Percentiles rank a stretch among this genome's conserved stretches.
These are phyloP conservation scores for Alternaria gaisen DNA, from an alignment of 2,329 filamentous ascomycete species.

Conservation along the genomic window DNA sequence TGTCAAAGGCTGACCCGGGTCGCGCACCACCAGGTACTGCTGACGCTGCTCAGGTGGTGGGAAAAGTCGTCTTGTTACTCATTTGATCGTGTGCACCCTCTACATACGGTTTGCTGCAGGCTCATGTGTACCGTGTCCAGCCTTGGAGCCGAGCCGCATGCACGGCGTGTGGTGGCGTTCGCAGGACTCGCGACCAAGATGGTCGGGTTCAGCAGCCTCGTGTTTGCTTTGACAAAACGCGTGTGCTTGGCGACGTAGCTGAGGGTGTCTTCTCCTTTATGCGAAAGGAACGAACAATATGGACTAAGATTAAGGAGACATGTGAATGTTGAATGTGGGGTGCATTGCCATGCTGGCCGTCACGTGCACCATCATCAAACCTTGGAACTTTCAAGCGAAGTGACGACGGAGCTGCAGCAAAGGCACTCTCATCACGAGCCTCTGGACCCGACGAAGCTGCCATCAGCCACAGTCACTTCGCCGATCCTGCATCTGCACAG, in stretches of 20 bases:
- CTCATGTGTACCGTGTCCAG: constrained; percentile 6
- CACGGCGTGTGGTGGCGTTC: constrained; percentile 7
- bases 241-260: constrained; percentile 13
- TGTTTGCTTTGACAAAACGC: constrained; percentile 10
- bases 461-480: constrained; percentile 15
- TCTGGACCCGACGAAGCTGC: constrained; percentile 26
- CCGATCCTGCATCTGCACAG: constrained; percentile 18
- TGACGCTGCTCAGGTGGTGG: constrained; percentile 7
- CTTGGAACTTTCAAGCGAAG: constrained; percentile 32
- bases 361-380: constrained; percentile 21
- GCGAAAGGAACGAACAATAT: constrained; percentile 21
- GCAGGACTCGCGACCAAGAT: constrained; percentile 6
- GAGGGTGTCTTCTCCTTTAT: constrained; percentile 34
- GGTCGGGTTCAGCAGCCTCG: constrained; percentile 1
- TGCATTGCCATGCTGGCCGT: constrained; percentile 17
- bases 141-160: constrained; percentile 19
- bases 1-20: constrained; percentile 4
- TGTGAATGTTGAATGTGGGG: constrained; percentile 20
- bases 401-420: constrained; percentile 38
- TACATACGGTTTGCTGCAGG: constrained; percentile 7
- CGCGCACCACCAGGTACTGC: constrained; percentile 2
- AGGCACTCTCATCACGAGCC: constrained; percentile 36
- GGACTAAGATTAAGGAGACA: constrained; percentile 36
- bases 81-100: constrained; percentile 5
- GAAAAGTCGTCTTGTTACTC: neutral